Percentiles rank a stretch among this genome's conserved stretches.
Evolutionary conservation across 805 yeast genomes (phyloP).

Genomic region (Candida vaughaniae): DNA sequence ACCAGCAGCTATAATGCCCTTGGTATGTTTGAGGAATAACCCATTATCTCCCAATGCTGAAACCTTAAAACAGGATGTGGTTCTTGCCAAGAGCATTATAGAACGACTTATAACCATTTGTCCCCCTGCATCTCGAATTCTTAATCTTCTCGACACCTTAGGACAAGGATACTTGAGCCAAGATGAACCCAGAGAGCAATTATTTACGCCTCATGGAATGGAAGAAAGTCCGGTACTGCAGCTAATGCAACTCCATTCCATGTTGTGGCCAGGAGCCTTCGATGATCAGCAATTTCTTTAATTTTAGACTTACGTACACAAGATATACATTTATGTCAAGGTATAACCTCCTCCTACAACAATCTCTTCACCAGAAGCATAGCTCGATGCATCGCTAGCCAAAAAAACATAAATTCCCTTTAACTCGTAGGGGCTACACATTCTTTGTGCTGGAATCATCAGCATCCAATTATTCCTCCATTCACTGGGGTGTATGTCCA

Average conservation of each 20-base stretch:
- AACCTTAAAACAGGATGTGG: conserved; percentile 13
- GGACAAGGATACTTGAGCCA: conserved; percentile 9
- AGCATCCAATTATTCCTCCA: conserved; percentile 36
- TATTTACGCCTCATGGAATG: conserved; percentile 1
- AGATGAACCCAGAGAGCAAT: background rate
- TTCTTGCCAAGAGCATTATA: conserved; percentile 8
- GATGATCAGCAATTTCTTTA: conserved; percentile 15
- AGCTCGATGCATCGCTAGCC: conserved; percentile 77
- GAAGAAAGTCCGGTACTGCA: conserved; percentile 16
- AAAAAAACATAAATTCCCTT: conserved; percentile 81
- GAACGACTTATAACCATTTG: conserved; percentile 11
- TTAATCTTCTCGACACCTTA: conserved; percentile 13
- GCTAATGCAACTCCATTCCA: conserved; percentile 14
- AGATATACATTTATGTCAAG: conserved; percentile 15
- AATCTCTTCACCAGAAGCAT: conserved; percentile 74
- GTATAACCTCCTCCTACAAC: conserved; percentile 78
- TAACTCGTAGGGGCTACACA: conserved; percentile 68
- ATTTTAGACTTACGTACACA: background rate
- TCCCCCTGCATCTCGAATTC: conserved; percentile 14
- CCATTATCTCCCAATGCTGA: conserved; percentile 10
- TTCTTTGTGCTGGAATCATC: conserved; percentile 67
- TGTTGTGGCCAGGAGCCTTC: conserved; percentile 17
- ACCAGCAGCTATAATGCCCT: conserved; percentile 17
- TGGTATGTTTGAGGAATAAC: conserved; percentile 15
- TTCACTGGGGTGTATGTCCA: conserved; percentile 34